These are phyloP conservation scores for Harringtonia aguacate DNA, from an alignment of 2,329 filamentous ascomycete genomes.

Conservation along the genomic window DNA sequence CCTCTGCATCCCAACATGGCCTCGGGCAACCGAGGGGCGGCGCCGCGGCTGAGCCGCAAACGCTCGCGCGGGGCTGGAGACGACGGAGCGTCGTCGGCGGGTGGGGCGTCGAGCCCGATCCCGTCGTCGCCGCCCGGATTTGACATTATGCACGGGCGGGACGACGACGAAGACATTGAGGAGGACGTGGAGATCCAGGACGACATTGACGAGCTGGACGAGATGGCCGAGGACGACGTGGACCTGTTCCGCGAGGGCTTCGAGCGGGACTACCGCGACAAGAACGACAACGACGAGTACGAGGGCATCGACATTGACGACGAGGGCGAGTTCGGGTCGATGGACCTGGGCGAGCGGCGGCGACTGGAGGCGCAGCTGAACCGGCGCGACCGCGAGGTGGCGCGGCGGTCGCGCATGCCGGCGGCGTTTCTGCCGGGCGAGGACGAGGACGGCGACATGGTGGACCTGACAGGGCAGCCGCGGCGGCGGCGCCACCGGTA, in stretches of 20 bases:
- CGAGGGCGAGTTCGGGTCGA: conserved; percentile 60
- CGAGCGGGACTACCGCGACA: conserved; percentile 58
- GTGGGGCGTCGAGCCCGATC: conserved; percentile 50
- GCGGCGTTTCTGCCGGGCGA: conserved; percentile 69
- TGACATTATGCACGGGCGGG: conserved; percentile 53
- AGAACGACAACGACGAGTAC: conserved; percentile 59
- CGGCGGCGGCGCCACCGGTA: conserved; percentile 80
- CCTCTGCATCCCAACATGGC: conserved; percentile 71
- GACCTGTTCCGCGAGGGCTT: conserved; percentile 68
- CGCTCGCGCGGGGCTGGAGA: conserved; percentile 41
- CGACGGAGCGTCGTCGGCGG: conserved; percentile 40
- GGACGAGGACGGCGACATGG: conserved; percentile 68
- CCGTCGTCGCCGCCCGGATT: conserved; percentile 56
- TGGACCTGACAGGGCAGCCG: conserved; percentile 78
- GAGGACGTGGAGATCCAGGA: conserved; percentile 63
- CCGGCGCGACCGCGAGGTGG: conserved; percentile 62
- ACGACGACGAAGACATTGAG: conserved; percentile 58
- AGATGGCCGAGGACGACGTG: conserved; percentile 71
- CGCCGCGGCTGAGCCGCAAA: conserved; percentile 40
- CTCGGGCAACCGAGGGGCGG: conserved; percentile 68
- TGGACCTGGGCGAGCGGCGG: conserved; percentile 56
- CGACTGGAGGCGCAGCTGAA: conserved; percentile 63
- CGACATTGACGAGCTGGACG: conserved; percentile 67
- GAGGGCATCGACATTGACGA: conserved; percentile 66
- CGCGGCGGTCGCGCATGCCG: conserved; percentile 55